Conservation (phyloP, 257 asterid genomes). For the Solanum pennellii region DNA sequence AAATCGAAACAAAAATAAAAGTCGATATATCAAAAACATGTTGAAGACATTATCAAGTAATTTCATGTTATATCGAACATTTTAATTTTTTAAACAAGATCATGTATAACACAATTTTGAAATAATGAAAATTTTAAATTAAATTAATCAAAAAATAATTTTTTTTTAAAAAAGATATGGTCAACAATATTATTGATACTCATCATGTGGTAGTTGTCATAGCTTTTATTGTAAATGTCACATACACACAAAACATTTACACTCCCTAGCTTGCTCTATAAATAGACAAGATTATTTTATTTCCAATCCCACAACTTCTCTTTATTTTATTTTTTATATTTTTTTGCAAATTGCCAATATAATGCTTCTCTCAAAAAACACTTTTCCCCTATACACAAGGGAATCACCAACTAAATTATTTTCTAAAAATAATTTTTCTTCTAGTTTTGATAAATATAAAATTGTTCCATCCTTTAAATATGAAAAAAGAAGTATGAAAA, state of each 20-base stretch:
- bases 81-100: too few species aligned
- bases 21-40: neutral
- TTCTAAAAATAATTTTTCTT: neutral
- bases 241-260: neutral
- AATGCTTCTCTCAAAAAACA: neutral
- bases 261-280: neutral
- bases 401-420: neutral
- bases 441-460: neutral
- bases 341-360: neutral
- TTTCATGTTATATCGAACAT: neutral
- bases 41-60: neutral
- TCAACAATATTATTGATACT: neutral
- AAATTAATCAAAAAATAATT: neutral
- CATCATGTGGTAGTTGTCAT: neutral
- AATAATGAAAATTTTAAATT: too few species aligned
- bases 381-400: neutral
- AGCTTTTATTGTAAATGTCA: neutral
- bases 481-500: neutral
- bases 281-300: neutral
- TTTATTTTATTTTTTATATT: neutral
- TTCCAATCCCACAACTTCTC: neutral
- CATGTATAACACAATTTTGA: too few species aligned
- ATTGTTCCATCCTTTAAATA: neutral
- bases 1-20: too few species aligned
- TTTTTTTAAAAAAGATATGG: neutral